Evolutionary conservation across 2,329 filamentous ascomycete genomes (phyloP).

Genomic region (Ophiosphaerella herpotricha): DNA sequence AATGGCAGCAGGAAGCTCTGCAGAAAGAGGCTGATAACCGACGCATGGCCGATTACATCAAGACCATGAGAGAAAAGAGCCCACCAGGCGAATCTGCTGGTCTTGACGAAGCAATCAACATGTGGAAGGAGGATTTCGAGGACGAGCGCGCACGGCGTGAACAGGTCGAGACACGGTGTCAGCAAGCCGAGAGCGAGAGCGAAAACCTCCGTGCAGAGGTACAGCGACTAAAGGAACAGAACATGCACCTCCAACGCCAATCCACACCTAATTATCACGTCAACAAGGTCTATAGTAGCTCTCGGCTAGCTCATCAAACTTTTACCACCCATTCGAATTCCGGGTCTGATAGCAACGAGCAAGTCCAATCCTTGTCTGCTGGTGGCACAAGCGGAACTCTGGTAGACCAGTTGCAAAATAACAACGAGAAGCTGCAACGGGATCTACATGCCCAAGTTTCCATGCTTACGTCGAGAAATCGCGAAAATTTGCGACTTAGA

Average conservation of each 20-base stretch:
- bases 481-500: constrained; percentile 91
- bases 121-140: constrained; percentile 94
- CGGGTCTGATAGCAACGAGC: constrained; percentile 47
- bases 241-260: constrained; percentile 36
- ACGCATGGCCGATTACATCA: constrained; percentile 81
- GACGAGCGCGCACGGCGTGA: constrained; percentile 88
- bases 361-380: constrained; percentile 26
- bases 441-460: constrained; percentile 96
- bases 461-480: constrained; percentile 94
- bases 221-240: constrained; percentile 64
- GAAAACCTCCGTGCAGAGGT: constrained; percentile 82
- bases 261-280: constrained; percentile 44
- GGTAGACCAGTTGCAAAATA: constrained; percentile 86
- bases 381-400: constrained; percentile 65
- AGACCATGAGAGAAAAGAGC: constrained; percentile 59
- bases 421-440: constrained; percentile 88
- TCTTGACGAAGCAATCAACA: constrained; percentile 61
- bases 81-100: constrained; percentile 44
- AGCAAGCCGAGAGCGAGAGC: constrained; percentile 89
- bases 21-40: constrained; percentile 83
- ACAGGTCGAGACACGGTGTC: constrained; percentile 82
- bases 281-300: constrained; percentile 45
- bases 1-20: constrained; percentile 76
- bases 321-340: constrained; percentile 45
- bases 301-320: constrained; percentile 46